Evolutionary conservation across 2,329 filamentous ascomycete genomes (phyloP).

Genomic region (Trichoderma sp.): DNA sequence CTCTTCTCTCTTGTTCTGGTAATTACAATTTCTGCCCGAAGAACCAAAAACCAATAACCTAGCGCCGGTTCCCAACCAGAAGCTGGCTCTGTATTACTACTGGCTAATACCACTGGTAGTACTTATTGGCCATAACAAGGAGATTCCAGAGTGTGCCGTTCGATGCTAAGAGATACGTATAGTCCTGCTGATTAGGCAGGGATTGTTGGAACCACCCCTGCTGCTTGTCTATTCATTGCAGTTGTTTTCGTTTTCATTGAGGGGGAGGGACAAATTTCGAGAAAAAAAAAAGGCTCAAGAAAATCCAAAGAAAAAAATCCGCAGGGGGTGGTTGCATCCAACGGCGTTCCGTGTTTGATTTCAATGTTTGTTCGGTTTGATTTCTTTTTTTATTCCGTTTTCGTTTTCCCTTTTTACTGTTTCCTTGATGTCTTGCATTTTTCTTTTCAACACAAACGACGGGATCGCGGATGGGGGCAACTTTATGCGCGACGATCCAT

Average conservation of each 20-base stretch:
- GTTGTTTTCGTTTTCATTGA: background rate
- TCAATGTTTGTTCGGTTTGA: conserved; percentile 24
- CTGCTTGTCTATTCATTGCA: background rate
- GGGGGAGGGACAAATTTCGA: background rate
- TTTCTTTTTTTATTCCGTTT: conserved; percentile 26
- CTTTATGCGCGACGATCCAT: conserved; percentile 12
- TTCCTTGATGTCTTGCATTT: conserved; percentile 28
- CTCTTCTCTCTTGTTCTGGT: background rate
- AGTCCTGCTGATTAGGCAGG: background rate
- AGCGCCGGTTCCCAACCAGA: background rate
- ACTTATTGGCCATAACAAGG: background rate
- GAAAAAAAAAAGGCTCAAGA: conserved; percentile 16
- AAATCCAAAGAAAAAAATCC: conserved; percentile 43
- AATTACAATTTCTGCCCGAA: background rate
- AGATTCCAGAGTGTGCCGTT: background rate
- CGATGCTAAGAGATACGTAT: background rate
- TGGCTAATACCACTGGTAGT: background rate
- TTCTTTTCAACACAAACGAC: conserved; percentile 23
- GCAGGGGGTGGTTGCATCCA: conserved; percentile 52
- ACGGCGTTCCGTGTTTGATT: conserved; percentile 33
- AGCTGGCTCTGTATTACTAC: background rate
- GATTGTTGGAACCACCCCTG: background rate
- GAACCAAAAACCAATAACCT: background rate
- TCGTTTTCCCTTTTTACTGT: conserved; percentile 25
- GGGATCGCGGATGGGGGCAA: conserved; percentile 16